phyloP scores from a whole-genome alignment of 306 rosid species.

The Inga leiocalycina region DNA sequence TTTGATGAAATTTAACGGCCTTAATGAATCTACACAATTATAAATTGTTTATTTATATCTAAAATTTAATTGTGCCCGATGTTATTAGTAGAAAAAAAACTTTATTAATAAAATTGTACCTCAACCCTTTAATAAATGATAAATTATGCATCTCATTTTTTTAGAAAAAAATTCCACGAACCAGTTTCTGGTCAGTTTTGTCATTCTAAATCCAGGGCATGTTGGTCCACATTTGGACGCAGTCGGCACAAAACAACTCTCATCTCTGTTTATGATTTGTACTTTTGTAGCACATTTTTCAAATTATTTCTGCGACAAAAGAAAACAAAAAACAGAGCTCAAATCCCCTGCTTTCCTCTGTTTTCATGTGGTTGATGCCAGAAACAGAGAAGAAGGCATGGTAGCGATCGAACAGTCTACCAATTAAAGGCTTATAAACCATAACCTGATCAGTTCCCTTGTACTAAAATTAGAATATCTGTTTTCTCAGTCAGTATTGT shows the following conservation, averaged over 20 bases:
- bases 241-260: too few species aligned
- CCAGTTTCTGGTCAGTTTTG: neutral
- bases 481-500: neutral
- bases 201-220: too few species aligned
- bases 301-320: neutral
- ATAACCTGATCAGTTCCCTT: neutral
- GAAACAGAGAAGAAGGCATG: neutral
- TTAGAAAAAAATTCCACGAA: too few species aligned
- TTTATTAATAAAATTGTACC: too few species aligned
- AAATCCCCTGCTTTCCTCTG: neutral
- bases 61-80: too few species aligned
- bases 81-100: fast-evolving
- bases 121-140: too few species aligned
- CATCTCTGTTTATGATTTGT: too few species aligned
- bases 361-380: neutral
- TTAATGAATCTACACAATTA: too few species aligned
- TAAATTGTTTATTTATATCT: too few species aligned
- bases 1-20: too few species aligned
- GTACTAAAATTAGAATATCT: neutral
- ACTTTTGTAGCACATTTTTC: neutral
- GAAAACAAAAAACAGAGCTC: neutral
- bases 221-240: too few species aligned
- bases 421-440: neutral
- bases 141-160: neutral
- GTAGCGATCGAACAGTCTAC: neutral